Evolutionary conservation across 306 rosid genomes (phyloP), one percentile per base, ranked within the genome.

Genomic region (Rubus parviflorus): DNA sequence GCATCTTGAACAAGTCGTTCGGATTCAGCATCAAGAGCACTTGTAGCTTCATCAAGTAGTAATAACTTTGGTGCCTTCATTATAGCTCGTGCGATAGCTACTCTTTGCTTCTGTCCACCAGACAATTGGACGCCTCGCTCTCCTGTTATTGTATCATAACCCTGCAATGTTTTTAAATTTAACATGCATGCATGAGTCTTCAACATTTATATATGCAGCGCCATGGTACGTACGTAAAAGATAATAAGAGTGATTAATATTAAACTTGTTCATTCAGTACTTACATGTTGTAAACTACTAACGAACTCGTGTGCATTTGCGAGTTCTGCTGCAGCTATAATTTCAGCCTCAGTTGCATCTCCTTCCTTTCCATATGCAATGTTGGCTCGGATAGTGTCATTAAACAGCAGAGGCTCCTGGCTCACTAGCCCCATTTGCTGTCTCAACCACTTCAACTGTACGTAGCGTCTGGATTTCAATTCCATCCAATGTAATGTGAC

Each of bases 21-120:
- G 0, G 96, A 90, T 72, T 92, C 93, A 0, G 96, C 97, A 70
- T 92, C 97, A 30, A 92, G 93, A 46, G 97, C 96, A 78, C 96
- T 88, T 0, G 97, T 90, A 1, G 97, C 97, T 82, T 92, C 97
- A 43, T 92, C 97, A 15, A 92, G 83, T 10, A 92, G 72, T 41
- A 92, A 72, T 61, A 92, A 81, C 73, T 86, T 88, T 7, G 97
- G 97, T 74, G 87, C 80, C 85, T 87, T 88, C 46, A 89, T 81
- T 22, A 87, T 85, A 9, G 95, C 97, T 78, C 95, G 81, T 6
- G 93, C 97, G 20, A 92, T 89, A 3, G 95, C 97, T 68, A 89
- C 91, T 23, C 97, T 76, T 54, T 92, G 97, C 80, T 92, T 92
- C 75, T 92, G 97, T 62, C 97, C 97, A 8, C 97, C 97, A 0